A percentile compares a stretch with the other conserved stretches of the same genome.
phyloP scores from a whole-genome alignment of 2,329 filamentous ascomycete species.

The Colletotrichum truncatum region DNA sequence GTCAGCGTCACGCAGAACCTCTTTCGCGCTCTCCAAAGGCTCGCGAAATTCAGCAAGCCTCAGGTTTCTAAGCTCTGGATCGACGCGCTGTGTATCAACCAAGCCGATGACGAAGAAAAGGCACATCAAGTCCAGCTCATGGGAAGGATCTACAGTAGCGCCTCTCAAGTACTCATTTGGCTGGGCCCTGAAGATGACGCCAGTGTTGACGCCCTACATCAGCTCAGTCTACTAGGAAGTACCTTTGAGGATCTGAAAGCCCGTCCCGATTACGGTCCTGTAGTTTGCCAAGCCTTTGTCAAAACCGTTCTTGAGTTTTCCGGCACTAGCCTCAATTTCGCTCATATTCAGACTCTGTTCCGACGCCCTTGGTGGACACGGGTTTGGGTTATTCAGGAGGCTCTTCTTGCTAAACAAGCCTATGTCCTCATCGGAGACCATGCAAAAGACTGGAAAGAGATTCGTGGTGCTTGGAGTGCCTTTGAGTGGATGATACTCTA shows the following conservation, averaged over 20 bases:
- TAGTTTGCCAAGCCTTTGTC: background rate
- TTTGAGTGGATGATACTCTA: constrained; percentile 11
- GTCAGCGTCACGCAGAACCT: background rate
- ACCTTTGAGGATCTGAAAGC: background rate
- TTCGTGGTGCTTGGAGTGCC: background rate
- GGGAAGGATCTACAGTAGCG: constrained; percentile 43
- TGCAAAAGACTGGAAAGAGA: background rate
- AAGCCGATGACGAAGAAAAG: constrained; percentile 12
- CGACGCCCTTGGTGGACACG: background rate
- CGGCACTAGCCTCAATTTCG: background rate
- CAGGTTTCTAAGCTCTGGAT: constrained; percentile 8
- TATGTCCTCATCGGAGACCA: background rate
- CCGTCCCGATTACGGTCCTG: background rate
- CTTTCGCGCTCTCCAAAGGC: background rate
- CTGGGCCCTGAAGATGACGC: constrained; percentile 35
- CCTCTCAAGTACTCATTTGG: constrained; percentile 44
- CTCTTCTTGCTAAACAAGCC: background rate
- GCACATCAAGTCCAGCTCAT: constrained; percentile 8
- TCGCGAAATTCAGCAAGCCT: background rate
- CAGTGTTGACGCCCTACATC: background rate
- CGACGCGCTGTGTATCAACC: constrained; percentile 34
- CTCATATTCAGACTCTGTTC: background rate
- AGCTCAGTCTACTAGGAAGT: background rate
- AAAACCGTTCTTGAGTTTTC: background rate
- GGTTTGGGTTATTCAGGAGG: constrained; percentile 11